Base-by-base conservation (phyloP, 257 asterid genomes). In the Paulownia fortunei region DNA sequence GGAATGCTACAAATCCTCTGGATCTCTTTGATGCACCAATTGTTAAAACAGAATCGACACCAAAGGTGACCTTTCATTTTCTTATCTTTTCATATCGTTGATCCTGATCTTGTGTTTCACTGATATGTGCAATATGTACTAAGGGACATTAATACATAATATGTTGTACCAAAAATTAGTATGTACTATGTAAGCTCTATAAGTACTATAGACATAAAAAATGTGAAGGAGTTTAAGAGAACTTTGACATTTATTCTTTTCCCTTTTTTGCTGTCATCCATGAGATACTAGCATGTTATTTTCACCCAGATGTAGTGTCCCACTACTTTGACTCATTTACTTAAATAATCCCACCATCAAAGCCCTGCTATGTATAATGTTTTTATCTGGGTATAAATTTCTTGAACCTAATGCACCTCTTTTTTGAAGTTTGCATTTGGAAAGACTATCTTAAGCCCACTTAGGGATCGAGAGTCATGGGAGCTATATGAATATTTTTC, bases 21-120 rank as follows among this genome's bases (percentile, higher is more conserved):
- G 93, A 89, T 80, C 98, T 94, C 80, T 92, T 94, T 71, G 92
- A 94, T 70, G 98, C 98, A 58, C 94, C 94, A 5, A 79, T 86
- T 78, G 83, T 84, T 75, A 94, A 94, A 84, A 26, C 89, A 67
- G 98, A 94, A 73, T 81, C 97, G 2, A 92, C 83, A 37, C 97
- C 98, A 55, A 92, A 90, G 92, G 97, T 92, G 69, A 37, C 82
- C 69, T 77, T 61, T 62, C 46, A 46, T 37, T 63, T 58, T 66
- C 69, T 51, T 36, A 47, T 68, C 10, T 34, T 51, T 36, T 52
- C 61, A 11, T 51, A 74, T 19, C 8, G 39, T n/a, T 42, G 16
- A 52, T 58, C 69, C 55, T 60, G 79, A 30, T 81, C 44, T 60
- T 36, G 26, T 21, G 30, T 54, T 74, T 47, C 52, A 39, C 11